phyloP scores from a whole-genome alignment of 2,329 filamentous ascomycete genomes.

The Trichoderma aggressivum region DNA sequence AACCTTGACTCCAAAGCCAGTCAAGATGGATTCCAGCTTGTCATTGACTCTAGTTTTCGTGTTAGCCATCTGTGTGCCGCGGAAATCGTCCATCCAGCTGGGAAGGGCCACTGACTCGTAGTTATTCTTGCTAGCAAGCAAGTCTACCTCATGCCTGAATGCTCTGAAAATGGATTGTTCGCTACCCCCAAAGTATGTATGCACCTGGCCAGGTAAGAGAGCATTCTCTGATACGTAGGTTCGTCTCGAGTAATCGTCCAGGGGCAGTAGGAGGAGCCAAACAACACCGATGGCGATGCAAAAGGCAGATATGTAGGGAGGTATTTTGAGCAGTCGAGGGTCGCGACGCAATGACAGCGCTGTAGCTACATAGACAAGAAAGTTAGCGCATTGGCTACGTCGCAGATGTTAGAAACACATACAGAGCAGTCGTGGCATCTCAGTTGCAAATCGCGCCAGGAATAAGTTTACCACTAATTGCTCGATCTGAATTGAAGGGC shows the following conservation, averaged over 20 bases:
- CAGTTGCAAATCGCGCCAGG: neutral
- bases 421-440: conserved; percentile 20
- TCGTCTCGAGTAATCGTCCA: conserved; percentile 83
- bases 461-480: neutral
- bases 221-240: conserved; percentile 99
- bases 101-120: conserved; percentile 42
- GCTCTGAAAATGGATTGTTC: conserved; percentile 93
- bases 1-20: conserved; percentile 77
- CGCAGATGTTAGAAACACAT: neutral
- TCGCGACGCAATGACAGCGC: conserved; percentile 72
- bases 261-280: conserved; percentile 86
- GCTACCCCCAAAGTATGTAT: conserved; percentile 95
- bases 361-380: conserved; percentile 42
- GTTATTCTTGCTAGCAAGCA: conserved; percentile 52
- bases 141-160: conserved; percentile 79
- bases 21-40: conserved; percentile 71
- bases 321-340: conserved; percentile 75
- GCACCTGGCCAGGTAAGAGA: conserved; percentile 89
- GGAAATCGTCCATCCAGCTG: neutral
- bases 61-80: neutral
- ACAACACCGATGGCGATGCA: conserved; percentile 80
- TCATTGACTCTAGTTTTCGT: conserved; percentile 54
- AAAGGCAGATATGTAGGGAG: conserved; percentile 81
- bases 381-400: neutral
- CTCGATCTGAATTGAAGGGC: neutral